Conservation (phyloP, 1,284 basidiomycete genomes). For the Ustilago xerochloae region DNA sequence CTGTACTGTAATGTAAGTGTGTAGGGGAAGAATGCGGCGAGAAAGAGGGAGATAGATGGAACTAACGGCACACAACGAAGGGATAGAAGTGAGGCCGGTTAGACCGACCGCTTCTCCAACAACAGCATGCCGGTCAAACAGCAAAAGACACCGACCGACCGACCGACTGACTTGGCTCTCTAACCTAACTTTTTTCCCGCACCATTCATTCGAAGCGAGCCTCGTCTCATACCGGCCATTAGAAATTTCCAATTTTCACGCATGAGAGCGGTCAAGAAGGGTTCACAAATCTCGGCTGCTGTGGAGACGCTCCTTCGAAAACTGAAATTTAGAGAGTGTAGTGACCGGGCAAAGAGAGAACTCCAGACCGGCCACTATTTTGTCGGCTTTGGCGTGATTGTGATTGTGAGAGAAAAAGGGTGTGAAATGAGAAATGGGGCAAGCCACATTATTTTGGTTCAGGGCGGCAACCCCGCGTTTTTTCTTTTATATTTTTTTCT, state of each 20-base stretch:
- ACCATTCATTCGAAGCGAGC: not conserved
- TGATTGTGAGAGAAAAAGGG: not conserved
- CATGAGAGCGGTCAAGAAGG: too few species aligned
- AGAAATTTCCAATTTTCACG: too few species aligned
- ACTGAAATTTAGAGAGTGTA: too few species aligned
- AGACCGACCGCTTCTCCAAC: not conserved
- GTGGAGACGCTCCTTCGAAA: not conserved
- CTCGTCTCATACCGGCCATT: not conserved
- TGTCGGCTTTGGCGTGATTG: not conserved
- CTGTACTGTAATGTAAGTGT: not conserved
- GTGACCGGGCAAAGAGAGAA: not conserved
- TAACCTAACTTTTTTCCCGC: too few species aligned
- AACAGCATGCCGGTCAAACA: not conserved
- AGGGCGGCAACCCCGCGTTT: conserved; percentile 1
- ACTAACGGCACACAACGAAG: not conserved
- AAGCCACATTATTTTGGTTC: not conserved
- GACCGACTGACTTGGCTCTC: not conserved
- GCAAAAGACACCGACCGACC: not conserved
- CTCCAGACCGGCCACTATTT: not conserved
- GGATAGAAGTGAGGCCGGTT: not conserved
- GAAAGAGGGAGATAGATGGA: not conserved
- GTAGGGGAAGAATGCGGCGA: too few species aligned
- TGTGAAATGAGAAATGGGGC: not conserved
- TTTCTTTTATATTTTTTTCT: not conserved
- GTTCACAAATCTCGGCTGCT: too few species aligned